Percentiles rank a stretch among this genome's conserved stretches.
phyloP scores from a whole-genome alignment of 305 asterid species.

The Caryopteris hybrid region DNA sequence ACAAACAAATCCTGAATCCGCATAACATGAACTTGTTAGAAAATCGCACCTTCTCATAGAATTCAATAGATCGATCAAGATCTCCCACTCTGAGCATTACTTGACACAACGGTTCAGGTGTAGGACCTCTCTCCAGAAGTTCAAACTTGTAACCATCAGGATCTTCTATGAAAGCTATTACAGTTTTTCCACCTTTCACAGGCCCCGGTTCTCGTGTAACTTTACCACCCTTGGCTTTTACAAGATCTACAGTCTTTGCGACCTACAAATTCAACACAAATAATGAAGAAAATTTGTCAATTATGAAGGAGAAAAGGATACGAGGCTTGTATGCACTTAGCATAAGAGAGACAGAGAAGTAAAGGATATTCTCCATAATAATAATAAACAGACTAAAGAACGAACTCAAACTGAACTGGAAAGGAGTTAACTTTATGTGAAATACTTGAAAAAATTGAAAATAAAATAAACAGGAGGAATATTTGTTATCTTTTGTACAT shows the following conservation, averaged over 20 bases:
- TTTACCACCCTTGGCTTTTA: slow-evolving; percentile 94
- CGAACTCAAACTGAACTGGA: not conserved
- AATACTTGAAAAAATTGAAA: not conserved
- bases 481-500: not conserved
- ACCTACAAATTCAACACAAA: slow-evolving; percentile 43
- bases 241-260: slow-evolving; percentile 75
- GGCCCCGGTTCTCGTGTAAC: slow-evolving; percentile 97
- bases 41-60: slow-evolving; percentile 73
- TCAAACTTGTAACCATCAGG: slow-evolving; percentile 98
- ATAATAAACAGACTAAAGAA: not conserved
- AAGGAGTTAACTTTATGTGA: not conserved
- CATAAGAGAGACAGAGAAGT: not conserved
- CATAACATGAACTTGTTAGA: not conserved
- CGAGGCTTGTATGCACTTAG: not conserved
- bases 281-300: slow-evolving; percentile 7
- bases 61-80: slow-evolving; percentile 86
- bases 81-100: slow-evolving; percentile 99
- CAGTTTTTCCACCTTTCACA: slow-evolving; percentile 93
- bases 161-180: slow-evolving; percentile 93
- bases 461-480: not conserved
- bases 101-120: slow-evolving; percentile 96
- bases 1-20: slow-evolving; percentile 3
- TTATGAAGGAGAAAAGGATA: not conserved
- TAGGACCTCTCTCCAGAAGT: slow-evolving; percentile 91
- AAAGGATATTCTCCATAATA: not conserved